Evolutionary conservation across 129 eudicot species (phyloP).

Genomic region (Kitagawia praeruptora): DNA sequence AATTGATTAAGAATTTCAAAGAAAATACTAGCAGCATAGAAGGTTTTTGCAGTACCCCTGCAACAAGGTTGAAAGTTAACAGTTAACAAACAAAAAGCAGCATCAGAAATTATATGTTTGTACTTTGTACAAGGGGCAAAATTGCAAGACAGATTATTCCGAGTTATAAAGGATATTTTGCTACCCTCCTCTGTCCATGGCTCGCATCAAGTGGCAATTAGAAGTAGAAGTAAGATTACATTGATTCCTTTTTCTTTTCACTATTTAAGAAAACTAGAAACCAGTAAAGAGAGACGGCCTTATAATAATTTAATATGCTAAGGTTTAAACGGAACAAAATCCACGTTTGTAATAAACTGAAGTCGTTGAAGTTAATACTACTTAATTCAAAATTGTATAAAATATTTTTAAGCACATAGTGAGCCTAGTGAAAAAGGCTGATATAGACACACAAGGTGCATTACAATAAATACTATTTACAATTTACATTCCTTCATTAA

Average conservation of each 20-base stretch:
- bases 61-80: constrained; percentile 11
- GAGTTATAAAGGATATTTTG: not conserved
- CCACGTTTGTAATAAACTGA: not conserved
- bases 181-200: not conserved
- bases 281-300: not conserved
- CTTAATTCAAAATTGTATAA: not conserved
- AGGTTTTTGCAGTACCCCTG: constrained; percentile 94
- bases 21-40: constrained; percentile 96
- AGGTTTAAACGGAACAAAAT: not conserved
- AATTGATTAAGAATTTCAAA: constrained; percentile 92
- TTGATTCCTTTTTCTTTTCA: not conserved
- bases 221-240: not conserved
- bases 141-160: not conserved
- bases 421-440: too few relatives aligned
- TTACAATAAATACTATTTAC: too few relatives aligned
- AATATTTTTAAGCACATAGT: not conserved
- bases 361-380: not conserved
- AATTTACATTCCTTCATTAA: too few relatives aligned
- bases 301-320: not conserved
- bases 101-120: not conserved
- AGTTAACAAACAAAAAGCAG: not conserved
- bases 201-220: not conserved
- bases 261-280: not conserved
- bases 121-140: too few relatives aligned
- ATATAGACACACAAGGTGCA: not conserved